A percentile compares a stretch with the other conserved stretches of the same genome.
Conservation (phyloP, 139 green algal species). For the Nannochloris sp. region DNA sequence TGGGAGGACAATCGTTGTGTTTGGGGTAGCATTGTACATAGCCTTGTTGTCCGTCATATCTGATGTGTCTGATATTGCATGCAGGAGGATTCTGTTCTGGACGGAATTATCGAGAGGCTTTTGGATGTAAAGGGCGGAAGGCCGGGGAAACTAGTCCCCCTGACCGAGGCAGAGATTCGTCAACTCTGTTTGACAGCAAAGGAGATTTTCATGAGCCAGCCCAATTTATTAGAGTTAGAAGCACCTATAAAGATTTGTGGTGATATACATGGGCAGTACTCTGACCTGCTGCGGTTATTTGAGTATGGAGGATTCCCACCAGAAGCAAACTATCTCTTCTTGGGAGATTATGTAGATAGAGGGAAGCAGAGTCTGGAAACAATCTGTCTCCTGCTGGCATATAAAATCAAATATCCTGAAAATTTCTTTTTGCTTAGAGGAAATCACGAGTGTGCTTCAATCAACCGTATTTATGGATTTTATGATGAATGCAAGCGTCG, state of each 20-base stretch:
- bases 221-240: conserved; percentile 96
- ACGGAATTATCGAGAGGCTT: conserved; percentile 90
- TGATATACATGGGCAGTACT: conserved; percentile 99
- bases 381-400: conserved; percentile 96
- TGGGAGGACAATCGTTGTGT: neutral
- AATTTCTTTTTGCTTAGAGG: conserved; percentile 99
- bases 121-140: conserved; percentile 77
- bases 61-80: neutral
- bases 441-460: conserved; percentile 96
- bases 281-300: conserved; percentile 93
- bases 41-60: too few species aligned
- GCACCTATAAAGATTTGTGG: conserved; percentile 99
- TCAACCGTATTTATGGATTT: conserved; percentile 99
- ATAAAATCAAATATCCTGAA: conserved; percentile 99
- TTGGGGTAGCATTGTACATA: neutral
- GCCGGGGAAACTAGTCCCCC: conserved; percentile 89
- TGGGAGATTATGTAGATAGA: conserved; percentile 98
- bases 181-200: conserved; percentile 85
- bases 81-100: conserved; percentile 57
- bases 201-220: conserved; percentile 93
- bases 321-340: conserved; percentile 98
- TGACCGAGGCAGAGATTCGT: conserved; percentile 88
- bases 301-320: conserved; percentile 98
- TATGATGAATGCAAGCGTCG: conserved; percentile 99
- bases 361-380: conserved; percentile 98